Evolutionary conservation across 768 basidiomycete genomes (phyloP), one percentile per base, ranked within the genome.

Genomic region (Pleurotus sapidus): DNA sequence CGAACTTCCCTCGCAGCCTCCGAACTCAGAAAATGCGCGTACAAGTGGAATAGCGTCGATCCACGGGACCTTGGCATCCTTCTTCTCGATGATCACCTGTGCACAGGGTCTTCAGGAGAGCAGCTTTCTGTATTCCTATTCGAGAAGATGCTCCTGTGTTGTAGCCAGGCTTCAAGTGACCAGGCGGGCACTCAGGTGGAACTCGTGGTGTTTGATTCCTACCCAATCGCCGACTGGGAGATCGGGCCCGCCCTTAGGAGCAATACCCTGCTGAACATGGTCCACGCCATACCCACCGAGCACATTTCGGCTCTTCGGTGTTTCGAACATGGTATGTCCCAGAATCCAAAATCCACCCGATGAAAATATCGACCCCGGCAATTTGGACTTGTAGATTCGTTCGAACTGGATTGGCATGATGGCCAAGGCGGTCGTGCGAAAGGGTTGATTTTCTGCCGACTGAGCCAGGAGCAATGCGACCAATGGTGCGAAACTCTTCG

Each of bases 181-280:
- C 42, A 40, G 39, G 60, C 57, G 5, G 43, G 46, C 37, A 59
- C 57, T 55, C 42, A 40, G 39, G 60, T 57, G 4, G 47, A 40
- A 39, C 60, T 55, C 55, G 51, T 43, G 27, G 57, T 57, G 34
- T 47, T 58, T 39, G 59, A 60, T 4, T 30, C 58, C 39, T 74
- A 76, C 59, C 74, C 75, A 1, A 65, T 75, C 3, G 57, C 62
- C 9, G 58, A 73, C 2, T 78, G 76, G 76, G 72, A 74, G 59
- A 55, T 74, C 7, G 77, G 77, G 1, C 70, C 71, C 6, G 74
- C 72, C 0, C 61, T 75, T 18, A 60, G 65, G 42, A 61, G 65
- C 47, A 62, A 47, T 11, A 64, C 63, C 20, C 65, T 67, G 1
- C 55, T 76, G 34, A 63, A 68, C 43, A 57, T 75, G 6, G 63